These are phyloP conservation scores for Capsella bursapastoris DNA, from an alignment of 345 rosid species.

Conservation along the genomic window DNA sequence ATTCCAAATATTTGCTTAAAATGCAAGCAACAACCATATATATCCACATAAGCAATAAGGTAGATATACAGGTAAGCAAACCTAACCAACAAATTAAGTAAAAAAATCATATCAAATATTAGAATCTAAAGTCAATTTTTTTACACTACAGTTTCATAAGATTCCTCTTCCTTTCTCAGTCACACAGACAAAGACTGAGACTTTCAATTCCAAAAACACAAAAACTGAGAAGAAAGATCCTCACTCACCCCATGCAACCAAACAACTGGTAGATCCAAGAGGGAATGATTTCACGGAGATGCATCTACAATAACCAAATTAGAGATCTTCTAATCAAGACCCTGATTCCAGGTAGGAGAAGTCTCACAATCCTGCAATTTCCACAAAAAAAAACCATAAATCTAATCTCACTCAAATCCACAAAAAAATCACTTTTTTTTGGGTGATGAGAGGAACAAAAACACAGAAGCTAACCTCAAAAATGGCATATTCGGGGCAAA, in stretches of 20 bases:
- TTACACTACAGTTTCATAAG: conserved; percentile 5
- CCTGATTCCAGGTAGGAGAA: conserved; percentile 52
- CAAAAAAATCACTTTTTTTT: not conserved
- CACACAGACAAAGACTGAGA: conserved; percentile 14
- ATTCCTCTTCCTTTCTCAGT: conserved; percentile 15
- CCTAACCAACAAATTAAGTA: conserved; percentile 8
- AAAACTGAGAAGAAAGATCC: conserved; percentile 32
- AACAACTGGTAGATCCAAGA: conserved; percentile 59
- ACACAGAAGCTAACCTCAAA: conserved; percentile 46
- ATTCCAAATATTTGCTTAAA: conserved; percentile 27
- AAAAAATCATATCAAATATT: not conserved
- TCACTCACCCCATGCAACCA: conserved; percentile 72
- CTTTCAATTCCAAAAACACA: not conserved
- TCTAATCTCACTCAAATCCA: conserved; percentile 16
- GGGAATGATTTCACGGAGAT: conserved; percentile 50
- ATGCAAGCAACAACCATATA: conserved; percentile 37
- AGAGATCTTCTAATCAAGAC: conserved; percentile 48
- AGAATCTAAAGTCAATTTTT: conserved; percentile 2
- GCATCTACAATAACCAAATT: conserved; percentile 57
- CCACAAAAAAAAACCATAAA: not conserved
- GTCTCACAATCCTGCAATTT: conserved; percentile 45
- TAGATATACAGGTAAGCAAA: conserved; percentile 4
- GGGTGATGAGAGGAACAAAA: too few relatives aligned
- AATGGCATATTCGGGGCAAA: conserved; percentile 52
- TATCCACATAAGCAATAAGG: not conserved